Evolutionary conservation across 768 basidiomycete genomes (phyloP), one percentile per base, ranked within the genome.

Genomic region (Hygrophoropsis aurantiaca): DNA sequence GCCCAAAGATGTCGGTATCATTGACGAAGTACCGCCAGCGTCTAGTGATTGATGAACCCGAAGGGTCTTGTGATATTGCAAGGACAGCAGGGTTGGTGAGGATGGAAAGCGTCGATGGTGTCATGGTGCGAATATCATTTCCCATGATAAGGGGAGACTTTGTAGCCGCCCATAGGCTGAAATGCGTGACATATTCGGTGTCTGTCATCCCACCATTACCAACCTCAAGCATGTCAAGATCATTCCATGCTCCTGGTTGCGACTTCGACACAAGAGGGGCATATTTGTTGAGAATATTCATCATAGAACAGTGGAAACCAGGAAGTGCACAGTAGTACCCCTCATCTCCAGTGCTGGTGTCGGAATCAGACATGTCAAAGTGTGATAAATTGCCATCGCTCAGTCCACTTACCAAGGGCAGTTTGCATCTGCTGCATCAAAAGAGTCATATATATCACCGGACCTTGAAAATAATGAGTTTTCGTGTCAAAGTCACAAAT

Each of bases 201-300:
- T 74, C 62, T 2, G 75, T 77, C n/a, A 79, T 59, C 26, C 58
- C 64, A 4, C 79, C 79, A 52, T 81, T 81, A 25, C 78, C 74
- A 32, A 75, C 74, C 51, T 75, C 71, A 71, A 75, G 74, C 78
- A 80, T 80, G 56, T 80, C 79, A 77, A 80, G 79, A 48, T 81
- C 79, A 46, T 79, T 79, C 52, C 75, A 54, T 72, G 80, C 10
- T 65, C 65, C 79, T 79, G 80, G 4, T 71, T 70, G 0, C 76
- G 55, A 38, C 71, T 76, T 21, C 40, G 40, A 25, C 20, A 24
- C 27, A 13, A 30, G 27, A 30, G 27, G 27, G 27, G 27, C 27
- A 30, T 30, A 30, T 30, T 44, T 44, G 26, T 44, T 44, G 20
- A 44, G 25, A 33, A 44, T 32, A 44, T 44, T 44, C 43, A 44